Conservation (phyloP, 257 asterid species). For the Primulina eburnea region DNA sequence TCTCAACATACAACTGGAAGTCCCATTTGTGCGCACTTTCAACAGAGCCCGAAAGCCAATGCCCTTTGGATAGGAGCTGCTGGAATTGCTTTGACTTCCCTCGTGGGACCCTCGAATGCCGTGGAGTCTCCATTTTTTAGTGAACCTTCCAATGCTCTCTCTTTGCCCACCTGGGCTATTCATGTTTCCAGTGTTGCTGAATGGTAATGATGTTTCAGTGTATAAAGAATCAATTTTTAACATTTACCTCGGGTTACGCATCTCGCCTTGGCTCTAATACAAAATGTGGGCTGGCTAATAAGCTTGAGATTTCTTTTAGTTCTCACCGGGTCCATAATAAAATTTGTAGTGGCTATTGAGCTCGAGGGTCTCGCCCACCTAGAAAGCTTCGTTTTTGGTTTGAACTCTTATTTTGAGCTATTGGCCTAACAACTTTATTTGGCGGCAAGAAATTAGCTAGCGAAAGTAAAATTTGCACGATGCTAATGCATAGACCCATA, state of each 20-base stretch:
- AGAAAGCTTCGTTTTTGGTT: too few species aligned
- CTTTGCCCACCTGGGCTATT: conserved; percentile 92
- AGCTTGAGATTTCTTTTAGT: too few species aligned
- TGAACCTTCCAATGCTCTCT: conserved; percentile 92
- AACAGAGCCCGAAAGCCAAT: conserved; percentile 27
- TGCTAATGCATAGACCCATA: background rate
- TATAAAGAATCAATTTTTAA: background rate
- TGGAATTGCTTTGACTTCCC: conserved; percentile 54
- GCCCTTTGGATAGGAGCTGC: conserved; percentile 51
- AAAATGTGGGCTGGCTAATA: too few species aligned
- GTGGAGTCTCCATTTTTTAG: conserved; percentile 42
- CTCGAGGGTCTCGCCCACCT: too few species aligned
- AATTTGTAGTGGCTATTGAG: too few species aligned
- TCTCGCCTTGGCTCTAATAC: too few species aligned
- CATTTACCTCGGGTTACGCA: background rate
- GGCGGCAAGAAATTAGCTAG: too few species aligned
- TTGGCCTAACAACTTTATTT: too few species aligned
- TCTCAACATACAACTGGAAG: conserved; percentile 20
- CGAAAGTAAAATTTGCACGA: background rate
- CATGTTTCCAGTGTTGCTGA: conserved; percentile 97
- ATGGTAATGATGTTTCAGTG: conserved; percentile 46
- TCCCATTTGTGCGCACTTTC: conserved; percentile 21
- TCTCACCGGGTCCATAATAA: too few species aligned
- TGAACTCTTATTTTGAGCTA: too few species aligned
- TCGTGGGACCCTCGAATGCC: conserved; percentile 51